A percentile compares a stretch with the other conserved stretches of the same genome.
Evolutionary conservation across 768 basidiomycete species (phyloP).

Genomic region (Tulasnella sp.): DNA sequence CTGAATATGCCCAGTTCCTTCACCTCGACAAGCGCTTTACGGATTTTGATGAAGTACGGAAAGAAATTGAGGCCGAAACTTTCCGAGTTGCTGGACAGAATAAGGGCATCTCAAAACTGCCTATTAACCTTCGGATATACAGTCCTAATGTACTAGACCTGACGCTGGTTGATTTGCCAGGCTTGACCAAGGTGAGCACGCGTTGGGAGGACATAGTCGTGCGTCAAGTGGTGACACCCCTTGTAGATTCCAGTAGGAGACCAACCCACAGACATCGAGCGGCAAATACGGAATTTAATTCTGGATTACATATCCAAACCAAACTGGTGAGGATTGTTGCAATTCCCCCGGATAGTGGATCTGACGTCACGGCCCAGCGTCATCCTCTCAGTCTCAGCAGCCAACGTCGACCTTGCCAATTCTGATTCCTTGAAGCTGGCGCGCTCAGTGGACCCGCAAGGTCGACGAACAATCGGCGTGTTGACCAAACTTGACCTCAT

Average conservation of each 20-base stretch:
- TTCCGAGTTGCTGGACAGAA: slow-evolving; percentile 96
- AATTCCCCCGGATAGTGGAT: not conserved
- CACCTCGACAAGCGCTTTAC: slow-evolving; percentile 94
- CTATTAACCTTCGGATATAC: slow-evolving; percentile 90
- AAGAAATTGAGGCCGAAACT: slow-evolving; percentile 97
- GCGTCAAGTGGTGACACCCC: not conserved
- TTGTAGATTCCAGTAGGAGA: slow-evolving; percentile 80
- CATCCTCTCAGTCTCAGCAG: slow-evolving; percentile 91
- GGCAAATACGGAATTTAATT: slow-evolving; percentile 90
- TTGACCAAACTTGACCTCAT: slow-evolving; percentile 96
- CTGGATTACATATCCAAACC: slow-evolving; percentile 93
- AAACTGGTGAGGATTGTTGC: slow-evolving; percentile 50
- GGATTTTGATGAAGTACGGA: slow-evolving; percentile 88
- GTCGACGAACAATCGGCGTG: slow-evolving; percentile 90
- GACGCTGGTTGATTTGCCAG: slow-evolving; percentile 92
- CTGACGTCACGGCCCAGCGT: slow-evolving; percentile 41
- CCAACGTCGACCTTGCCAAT: slow-evolving; percentile 97
- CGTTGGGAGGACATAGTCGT: not conserved
- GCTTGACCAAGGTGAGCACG: slow-evolving; percentile 77
- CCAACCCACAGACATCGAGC: slow-evolving; percentile 95
- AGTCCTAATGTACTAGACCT: slow-evolving; percentile 92
- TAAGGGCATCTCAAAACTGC: slow-evolving; percentile 93
- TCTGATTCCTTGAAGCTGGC: slow-evolving; percentile 97
- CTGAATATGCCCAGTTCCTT: slow-evolving; percentile 95
- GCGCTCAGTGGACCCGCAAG: slow-evolving; percentile 88